Evolutionary conservation across 768 basidiomycete species (phyloP).

Genomic region (Podaxis mareebaensis): DNA sequence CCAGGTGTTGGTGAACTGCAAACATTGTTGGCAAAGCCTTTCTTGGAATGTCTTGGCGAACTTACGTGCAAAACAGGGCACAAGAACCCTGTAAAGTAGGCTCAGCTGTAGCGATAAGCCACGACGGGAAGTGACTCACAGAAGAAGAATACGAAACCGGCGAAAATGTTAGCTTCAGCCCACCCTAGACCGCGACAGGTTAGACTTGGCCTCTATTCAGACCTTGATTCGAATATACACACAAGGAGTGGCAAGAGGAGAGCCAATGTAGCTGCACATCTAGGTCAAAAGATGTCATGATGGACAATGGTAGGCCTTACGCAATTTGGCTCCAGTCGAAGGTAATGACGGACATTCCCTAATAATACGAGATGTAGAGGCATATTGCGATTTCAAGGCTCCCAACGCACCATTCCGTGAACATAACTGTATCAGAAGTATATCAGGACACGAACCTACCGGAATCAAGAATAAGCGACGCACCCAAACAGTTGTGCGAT

Average conservation of each 20-base stretch:
- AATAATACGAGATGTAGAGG: conserved; percentile 26
- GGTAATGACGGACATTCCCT: conserved; percentile 46
- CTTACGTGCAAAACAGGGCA: conserved; percentile 56
- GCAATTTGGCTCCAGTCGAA: conserved; percentile 65
- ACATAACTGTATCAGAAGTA: conserved; percentile 29
- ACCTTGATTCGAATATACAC: conserved; percentile 3
- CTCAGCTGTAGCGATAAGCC: background rate
- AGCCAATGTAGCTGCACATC: conserved; percentile 41
- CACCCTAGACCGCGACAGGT: conserved; percentile 43
- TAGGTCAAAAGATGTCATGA: background rate
- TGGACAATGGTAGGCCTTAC: conserved; percentile 28
- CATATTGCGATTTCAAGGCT: background rate
- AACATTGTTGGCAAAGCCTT: background rate
- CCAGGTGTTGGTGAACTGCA: conserved; percentile 63
- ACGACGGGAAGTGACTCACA: conserved; percentile 33
- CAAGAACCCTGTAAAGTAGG: conserved; percentile 43
- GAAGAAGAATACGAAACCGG: conserved; percentile 64
- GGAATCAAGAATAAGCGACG: conserved; percentile 12
- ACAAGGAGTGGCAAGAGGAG: conserved; percentile 53
- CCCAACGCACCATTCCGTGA: conserved; percentile 45
- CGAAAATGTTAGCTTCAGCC: conserved; percentile 68
- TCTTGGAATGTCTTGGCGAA: conserved; percentile 12
- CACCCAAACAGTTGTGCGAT: conserved; percentile 51
- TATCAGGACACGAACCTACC: background rate
- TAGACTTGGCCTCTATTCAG: background rate